A percentile compares a stretch with the other conserved stretches of the same genome.
These are phyloP conservation scores for Selaginella tamariscina DNA, from an alignment of 75 land plant genomes.

Conservation along the genomic window DNA sequence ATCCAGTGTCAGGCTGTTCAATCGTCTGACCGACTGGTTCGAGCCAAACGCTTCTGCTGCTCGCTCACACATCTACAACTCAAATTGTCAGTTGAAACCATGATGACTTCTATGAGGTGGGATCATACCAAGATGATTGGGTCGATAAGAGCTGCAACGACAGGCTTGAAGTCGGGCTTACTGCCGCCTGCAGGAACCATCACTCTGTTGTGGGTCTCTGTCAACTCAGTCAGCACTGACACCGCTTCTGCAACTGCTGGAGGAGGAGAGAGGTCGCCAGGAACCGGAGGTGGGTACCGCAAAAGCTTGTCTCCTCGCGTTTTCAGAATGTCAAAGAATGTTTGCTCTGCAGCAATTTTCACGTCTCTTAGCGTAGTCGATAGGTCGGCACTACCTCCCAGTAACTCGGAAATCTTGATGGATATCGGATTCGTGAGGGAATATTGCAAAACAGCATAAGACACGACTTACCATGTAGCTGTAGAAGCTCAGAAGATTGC, in stretches of 20 bases:
- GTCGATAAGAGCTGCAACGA: conserved; percentile 66
- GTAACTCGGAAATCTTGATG: conserved; percentile 62
- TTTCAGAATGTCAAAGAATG: conserved; percentile 81
- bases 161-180: conserved; percentile 78
- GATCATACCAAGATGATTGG: conserved; percentile 78
- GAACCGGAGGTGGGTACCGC: conserved; percentile 69
- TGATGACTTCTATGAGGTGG: not conserved
- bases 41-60: conserved; percentile 85
- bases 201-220: conserved; percentile 69
- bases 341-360: conserved; percentile 73
- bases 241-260: conserved; percentile 85
- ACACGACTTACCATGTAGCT: conserved; percentile 51
- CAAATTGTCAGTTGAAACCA: not conserved
- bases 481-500: conserved; percentile 81
- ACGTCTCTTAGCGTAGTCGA: conserved; percentile 63
- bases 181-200: conserved; percentile 82
- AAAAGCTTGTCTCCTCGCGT: conserved; percentile 75
- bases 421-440: not conserved
- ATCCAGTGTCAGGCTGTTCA: conserved; percentile 36
- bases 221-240: conserved; percentile 59
- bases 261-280: conserved; percentile 93
- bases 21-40: conserved; percentile 46
- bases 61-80: conserved; percentile 78
- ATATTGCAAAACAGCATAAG: not conserved
- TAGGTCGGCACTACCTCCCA: conserved; percentile 77